A percentile compares a stretch with the other conserved stretches of the same genome.
These are phyloP conservation scores for Aurantiochytrium sp. DNA, from an alignment of 108 stramenopile species.

Conservation along the genomic window DNA sequence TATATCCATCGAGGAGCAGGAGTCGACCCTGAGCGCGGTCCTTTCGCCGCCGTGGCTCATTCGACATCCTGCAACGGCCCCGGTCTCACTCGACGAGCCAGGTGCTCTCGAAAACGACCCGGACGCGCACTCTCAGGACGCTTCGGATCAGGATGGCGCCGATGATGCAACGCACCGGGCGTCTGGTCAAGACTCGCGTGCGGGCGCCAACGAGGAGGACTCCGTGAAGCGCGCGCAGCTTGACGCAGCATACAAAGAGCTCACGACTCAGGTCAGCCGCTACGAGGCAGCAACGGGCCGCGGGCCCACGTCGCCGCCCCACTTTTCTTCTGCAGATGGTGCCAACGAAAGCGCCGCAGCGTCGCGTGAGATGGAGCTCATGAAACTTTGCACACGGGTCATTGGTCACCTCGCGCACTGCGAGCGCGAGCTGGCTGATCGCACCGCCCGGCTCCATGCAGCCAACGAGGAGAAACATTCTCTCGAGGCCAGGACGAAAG, in stretches of 20 bases:
- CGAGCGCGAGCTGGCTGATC: background rate
- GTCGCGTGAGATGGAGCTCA: background rate
- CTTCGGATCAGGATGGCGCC: background rate
- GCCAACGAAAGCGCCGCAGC: background rate
- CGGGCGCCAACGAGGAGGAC: background rate
- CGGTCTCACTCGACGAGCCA: too few relatives aligned
- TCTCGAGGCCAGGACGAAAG: background rate
- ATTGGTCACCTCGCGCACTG: background rate
- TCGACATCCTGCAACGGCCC: background rate
- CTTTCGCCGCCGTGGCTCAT: slow-evolving; percentile 20
- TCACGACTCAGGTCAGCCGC: background rate
- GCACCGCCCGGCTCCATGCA: background rate
- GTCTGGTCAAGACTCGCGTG: too few relatives aligned
- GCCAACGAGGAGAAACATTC: background rate
- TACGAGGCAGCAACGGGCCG: background rate
- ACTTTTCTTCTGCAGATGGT: background rate
- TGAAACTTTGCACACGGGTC: background rate
- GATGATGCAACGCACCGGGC: background rate
- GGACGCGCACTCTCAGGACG: too few relatives aligned
- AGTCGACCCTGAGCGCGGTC: background rate
- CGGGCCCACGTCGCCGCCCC: too few relatives aligned
- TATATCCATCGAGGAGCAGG: background rate
- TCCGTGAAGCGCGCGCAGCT: background rate
- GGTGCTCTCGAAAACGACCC: too few relatives aligned
- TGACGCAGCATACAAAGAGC: background rate